A percentile compares a stretch with the other conserved stretches of the same genome.
phyloP scores from a whole-genome alignment of 345 rosid species.

The Acer campestre region DNA sequence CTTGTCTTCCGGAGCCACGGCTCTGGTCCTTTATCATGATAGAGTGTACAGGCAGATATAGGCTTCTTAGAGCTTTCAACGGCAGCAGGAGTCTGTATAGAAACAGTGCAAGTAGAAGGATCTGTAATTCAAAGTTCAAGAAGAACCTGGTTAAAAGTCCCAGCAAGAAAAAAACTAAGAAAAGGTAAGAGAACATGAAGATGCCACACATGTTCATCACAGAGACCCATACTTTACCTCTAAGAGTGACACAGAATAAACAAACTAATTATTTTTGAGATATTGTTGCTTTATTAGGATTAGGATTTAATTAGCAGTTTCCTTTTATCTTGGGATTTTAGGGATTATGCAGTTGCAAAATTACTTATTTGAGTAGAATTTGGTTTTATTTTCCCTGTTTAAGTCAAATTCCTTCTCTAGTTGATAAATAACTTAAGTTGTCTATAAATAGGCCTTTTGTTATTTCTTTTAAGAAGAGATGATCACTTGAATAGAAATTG shows the following conservation, averaged over 20 bases:
- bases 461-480: too few relatives aligned
- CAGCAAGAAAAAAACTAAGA: background rate
- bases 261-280: background rate
- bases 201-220: background rate
- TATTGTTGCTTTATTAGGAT: background rate
- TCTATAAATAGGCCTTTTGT: too few relatives aligned
- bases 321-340: background rate
- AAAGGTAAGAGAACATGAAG: background rate
- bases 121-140: conserved; percentile 56
- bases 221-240: background rate
- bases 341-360: background rate
- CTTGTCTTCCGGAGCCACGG: conserved; percentile 97
- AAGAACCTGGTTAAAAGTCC: conserved; percentile 27
- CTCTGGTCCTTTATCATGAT: conserved; percentile 93
- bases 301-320: background rate
- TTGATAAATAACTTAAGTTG: too few relatives aligned
- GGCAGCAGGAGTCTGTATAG: conserved; percentile 64
- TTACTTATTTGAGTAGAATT: background rate
- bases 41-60: conserved; percentile 85
- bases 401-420: too few relatives aligned
- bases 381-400: background rate
- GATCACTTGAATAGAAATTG: too few relatives aligned
- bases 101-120: conserved; percentile 80
- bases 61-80: conserved; percentile 63
- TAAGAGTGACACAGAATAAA: background rate